A percentile compares a stretch with the other conserved stretches of the same genome.
Evolutionary conservation across 371 early-diverging fungal species (phyloP).

Genomic region (Haplosporangium sp.): DNA sequence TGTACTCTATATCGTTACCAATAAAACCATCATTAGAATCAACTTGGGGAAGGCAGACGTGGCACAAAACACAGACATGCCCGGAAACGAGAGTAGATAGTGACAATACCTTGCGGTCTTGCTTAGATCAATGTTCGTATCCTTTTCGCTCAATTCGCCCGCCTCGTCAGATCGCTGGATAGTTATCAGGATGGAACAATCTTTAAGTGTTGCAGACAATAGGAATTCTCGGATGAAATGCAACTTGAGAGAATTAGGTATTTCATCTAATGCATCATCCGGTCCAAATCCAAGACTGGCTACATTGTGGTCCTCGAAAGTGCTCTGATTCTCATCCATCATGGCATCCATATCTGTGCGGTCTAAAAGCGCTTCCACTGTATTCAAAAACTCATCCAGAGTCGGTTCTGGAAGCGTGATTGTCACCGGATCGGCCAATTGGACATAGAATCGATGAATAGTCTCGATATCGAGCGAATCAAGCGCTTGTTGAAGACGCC

Average conservation of each 20-base stretch:
- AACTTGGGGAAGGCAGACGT: neutral
- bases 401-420: conserved; percentile 31
- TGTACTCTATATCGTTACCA: neutral
- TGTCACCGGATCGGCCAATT: conserved; percentile 2
- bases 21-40: neutral
- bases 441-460: conserved; percentile 25
- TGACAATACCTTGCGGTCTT: neutral
- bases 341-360: conserved; percentile 30
- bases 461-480: conserved; percentile 44
- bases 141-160: neutral
- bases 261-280: conserved; percentile 24
- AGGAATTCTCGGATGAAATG: conserved; percentile 48
- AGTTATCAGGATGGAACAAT: conserved; percentile 45
- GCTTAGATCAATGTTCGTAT: neutral
- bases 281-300: conserved; percentile 34
- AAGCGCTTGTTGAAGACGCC: conserved; percentile 39
- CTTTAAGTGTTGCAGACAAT: conserved; percentile 45
- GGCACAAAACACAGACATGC: neutral
- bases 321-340: conserved; percentile 25
- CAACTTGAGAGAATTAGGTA: conserved; percentile 23
- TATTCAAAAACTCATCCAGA: conserved; percentile 28
- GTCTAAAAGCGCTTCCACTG: conserved; percentile 34
- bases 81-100: neutral
- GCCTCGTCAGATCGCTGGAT: conserved; percentile 10
- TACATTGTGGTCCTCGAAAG: conserved; percentile 10